Evolutionary conservation across 495 filamentous ascomycete genomes (phyloP), one percentile per base, ranked within the genome.

Genomic region (Apiosordaria backusii): DNA sequence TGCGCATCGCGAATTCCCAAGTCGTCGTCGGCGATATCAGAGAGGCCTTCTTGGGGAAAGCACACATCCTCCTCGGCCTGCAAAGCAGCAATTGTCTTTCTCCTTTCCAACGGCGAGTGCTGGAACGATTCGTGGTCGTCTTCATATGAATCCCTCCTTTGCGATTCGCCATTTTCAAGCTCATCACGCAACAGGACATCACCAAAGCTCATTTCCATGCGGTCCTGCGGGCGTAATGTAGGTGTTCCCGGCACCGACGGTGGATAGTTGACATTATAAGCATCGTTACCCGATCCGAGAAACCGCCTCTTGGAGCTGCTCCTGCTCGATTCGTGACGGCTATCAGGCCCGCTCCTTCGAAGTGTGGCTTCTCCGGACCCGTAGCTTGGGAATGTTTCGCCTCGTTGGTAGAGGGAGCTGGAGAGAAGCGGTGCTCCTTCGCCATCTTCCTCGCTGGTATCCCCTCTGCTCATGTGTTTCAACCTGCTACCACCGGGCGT

Each of bases 201-300:
- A 57, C 91, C 90, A 72, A 87, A 96, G 64, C 83, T 88, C 82
- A 90, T 85, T 52, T 76, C 79, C 73, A 77, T 70, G 40, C 65
- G 77, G 35, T 79, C 81, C 22, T 60, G 84, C 73, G 58, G 80
- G 72, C 63, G 85, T 83, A 65, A 86, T 27, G 59, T 79, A 79
- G 95, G 95, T 21, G 90, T 89, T 4, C 85, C 87, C 0, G 95
- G 95, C 21, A 97, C 86, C 0, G 95, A 98, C 1, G 95, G 95
- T n/a, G 95, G 95, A 71, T 97, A 96, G 71, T 99, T 99, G 65
- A 98, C 85, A 84, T 97, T 89, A 75, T 92, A 93, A 35, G 83
- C 68, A 26, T 79, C 78, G 29, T 61, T 68, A 13, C 58, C 53
- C 4, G 74, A 66, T 22, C 72, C 70, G 63, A 65, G 53, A 16